Conservation (phyloP, 345 rosid species). For the Eutrema heterophyllum region DNA sequence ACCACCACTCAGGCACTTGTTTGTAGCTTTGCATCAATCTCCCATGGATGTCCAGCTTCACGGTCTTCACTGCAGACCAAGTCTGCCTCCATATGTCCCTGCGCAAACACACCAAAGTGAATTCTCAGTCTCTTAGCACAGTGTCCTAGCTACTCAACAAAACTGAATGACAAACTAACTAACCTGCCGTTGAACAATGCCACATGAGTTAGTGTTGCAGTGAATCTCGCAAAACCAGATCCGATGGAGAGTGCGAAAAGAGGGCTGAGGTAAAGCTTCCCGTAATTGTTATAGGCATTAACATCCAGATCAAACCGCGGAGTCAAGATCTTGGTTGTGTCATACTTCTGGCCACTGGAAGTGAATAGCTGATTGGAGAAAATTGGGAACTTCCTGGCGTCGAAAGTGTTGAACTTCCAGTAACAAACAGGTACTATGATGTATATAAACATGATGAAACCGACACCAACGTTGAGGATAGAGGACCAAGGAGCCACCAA, state of each 20-base stretch:
- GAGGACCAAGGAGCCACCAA: constrained; percentile 90
- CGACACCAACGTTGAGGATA: constrained; percentile 80
- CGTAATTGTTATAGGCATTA: constrained; percentile 60
- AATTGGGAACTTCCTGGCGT: constrained; percentile 81
- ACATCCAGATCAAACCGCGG: constrained; percentile 57
- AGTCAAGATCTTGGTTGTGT: constrained; percentile 77
- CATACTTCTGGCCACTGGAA: constrained; percentile 66
- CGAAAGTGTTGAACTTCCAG: constrained; percentile 89
- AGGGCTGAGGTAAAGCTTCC: constrained; percentile 96
- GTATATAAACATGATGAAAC: constrained; percentile 92
- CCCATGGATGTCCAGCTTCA: constrained; percentile 75
- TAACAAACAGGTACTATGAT: constrained; percentile 87
- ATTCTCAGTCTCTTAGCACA: neutral
- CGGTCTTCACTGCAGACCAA: constrained; percentile 61
- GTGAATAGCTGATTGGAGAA: constrained; percentile 89
- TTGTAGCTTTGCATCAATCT: constrained; percentile 77
- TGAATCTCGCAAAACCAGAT: constrained; percentile 95
- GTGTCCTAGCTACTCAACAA: neutral
- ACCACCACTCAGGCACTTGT: constrained; percentile 97
- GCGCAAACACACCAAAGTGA: constrained; percentile 18
- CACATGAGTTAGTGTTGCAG: constrained; percentile 92
- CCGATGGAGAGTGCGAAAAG: constrained; percentile 95
- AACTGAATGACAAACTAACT: neutral
- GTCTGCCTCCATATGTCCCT: constrained; percentile 90
- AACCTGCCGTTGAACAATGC: constrained; percentile 96